Percentiles rank a stretch among this genome's conserved stretches.
Conservation (phyloP, 495 filamentous ascomycete species). For the Choiromyces venosus region DNA sequence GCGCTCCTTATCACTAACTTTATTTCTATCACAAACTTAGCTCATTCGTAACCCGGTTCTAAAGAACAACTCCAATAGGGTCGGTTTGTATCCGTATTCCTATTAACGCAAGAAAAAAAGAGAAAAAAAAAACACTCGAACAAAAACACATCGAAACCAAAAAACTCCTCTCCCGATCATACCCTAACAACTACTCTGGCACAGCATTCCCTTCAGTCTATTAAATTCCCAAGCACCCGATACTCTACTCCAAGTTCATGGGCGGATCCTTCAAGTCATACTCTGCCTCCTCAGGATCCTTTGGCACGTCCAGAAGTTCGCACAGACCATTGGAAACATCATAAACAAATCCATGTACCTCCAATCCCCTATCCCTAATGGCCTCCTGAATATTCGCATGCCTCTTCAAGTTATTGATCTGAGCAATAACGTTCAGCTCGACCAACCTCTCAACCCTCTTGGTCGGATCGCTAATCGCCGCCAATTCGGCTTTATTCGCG, state of each 20-base stretch:
- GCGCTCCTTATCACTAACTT: neutral
- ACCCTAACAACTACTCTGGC: neutral
- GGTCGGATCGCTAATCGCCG: conserved; percentile 47
- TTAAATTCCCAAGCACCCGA: neutral
- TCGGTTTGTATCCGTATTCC: neutral
- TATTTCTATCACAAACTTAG: neutral
- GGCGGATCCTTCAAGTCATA: conserved; percentile 17
- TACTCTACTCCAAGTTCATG: neutral
- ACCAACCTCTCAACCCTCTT: conserved; percentile 53
- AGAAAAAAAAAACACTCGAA: neutral
- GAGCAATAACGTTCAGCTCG: conserved; percentile 57
- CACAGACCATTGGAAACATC: conserved; percentile 31
- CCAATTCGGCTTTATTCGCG: conserved; percentile 54
- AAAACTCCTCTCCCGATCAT: neutral
- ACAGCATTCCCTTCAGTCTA: neutral
- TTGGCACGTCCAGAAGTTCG: conserved; percentile 23
- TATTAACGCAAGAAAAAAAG: neutral
- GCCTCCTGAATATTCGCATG: conserved; percentile 57
- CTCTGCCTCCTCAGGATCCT: conserved; percentile 27
- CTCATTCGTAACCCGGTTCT: neutral
- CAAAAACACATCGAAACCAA: neutral
- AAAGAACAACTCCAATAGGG: neutral
- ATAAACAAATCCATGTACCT: conserved; percentile 59
- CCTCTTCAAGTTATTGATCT: conserved; percentile 57
- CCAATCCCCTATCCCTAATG: conserved; percentile 60